Evolutionary conservation across 495 filamentous ascomycete genomes (phyloP), one percentile per base, ranked within the genome.

Genomic region (Podospora appendiculata): DNA sequence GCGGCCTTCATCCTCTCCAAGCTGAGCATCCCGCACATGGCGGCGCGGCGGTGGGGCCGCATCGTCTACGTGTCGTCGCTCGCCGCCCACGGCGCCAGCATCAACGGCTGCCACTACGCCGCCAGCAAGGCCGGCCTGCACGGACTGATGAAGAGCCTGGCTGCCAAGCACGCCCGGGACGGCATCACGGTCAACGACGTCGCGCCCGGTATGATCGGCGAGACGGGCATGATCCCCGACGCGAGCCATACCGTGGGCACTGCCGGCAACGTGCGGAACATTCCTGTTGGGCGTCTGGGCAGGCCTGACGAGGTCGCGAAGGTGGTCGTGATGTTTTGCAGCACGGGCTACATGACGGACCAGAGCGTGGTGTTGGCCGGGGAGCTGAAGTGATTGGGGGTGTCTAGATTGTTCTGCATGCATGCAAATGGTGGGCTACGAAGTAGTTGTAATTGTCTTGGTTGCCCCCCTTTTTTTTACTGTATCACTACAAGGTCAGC

Each of bases 181-280:
- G 82, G 83, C 33, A 85, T 90, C 56, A 88, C 84, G 18, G 81
- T 87, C 39, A 89, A 90, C 48, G 85, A 85, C 59, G 82, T 90
- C 3, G 83, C 85, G 12, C 86, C 86, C 0, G 85, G 84, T 9
- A 82, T 89, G 80, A 88, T 89, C 53, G 81, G 82, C 9, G 79
- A 82, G 6, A 87, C 82, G 13, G 76, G 79, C 0, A 83, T 86
- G 81, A 75, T 85, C 47, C 82, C 83, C 3, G 78, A 79, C 39
- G 73, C 70, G 11, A 72, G 79, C 48, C 68, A 71, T 16, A 75
- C 79, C 9, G 58, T 70, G 50, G 66, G 65, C 6, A 64, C 69
- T 33, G 72, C 78, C 2, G 78, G 79, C 13, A 75, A 78, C 43
- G 77, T 76, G 12, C 62, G 42, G 41, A 67, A 69, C 61, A 48